Percentiles rank a stretch among this genome's conserved stretches.
phyloP scores from a whole-genome alignment of 2,329 filamentous ascomycete genomes.

The Penicillium paneum region DNA sequence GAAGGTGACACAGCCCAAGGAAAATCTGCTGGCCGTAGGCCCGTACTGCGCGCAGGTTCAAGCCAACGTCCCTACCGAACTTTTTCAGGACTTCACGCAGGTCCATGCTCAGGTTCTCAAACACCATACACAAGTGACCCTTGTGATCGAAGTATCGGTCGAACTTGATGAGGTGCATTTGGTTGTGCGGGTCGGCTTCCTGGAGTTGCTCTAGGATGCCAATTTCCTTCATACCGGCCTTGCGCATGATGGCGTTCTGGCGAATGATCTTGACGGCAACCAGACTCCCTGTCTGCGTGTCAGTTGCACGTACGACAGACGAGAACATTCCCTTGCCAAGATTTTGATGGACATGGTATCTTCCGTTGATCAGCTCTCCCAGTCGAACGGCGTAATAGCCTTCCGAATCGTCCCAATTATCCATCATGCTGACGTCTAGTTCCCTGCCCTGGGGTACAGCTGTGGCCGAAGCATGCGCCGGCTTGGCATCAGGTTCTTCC shows the following conservation, averaged over 20 bases:
- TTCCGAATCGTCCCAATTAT: slow-evolving; percentile 90
- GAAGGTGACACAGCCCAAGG: slow-evolving; percentile 78
- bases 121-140: slow-evolving; percentile 91
- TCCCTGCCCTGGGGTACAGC: slow-evolving; percentile 54
- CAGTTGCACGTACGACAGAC: slow-evolving; percentile 83
- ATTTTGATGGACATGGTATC: slow-evolving; percentile 83
- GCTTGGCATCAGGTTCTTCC: slow-evolving; percentile 53
- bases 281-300: slow-evolving; percentile 68
- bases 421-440: slow-evolving; percentile 71
- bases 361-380: slow-evolving; percentile 82
- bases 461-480: slow-evolving; percentile 49
- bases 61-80: slow-evolving; percentile 89
- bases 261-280: slow-evolving; percentile 98
- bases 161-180: slow-evolving; percentile 87
- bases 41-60: slow-evolving; percentile 82
- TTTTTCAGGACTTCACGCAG: slow-evolving; percentile 92
- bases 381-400: slow-evolving; percentile 95
- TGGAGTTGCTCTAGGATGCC: slow-evolving; percentile 86
- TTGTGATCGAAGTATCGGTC: slow-evolving; percentile 90
- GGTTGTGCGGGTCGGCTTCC: slow-evolving; percentile 79
- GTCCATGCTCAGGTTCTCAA: slow-evolving; percentile 91
- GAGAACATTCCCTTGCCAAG: slow-evolving; percentile 96
- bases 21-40: slow-evolving; percentile 95
- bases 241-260: slow-evolving; percentile 87
- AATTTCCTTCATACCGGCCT: slow-evolving; percentile 91